These are phyloP conservation scores for Ogataea siamensis DNA, from an alignment of 805 yeast species.

Conservation along the genomic window DNA sequence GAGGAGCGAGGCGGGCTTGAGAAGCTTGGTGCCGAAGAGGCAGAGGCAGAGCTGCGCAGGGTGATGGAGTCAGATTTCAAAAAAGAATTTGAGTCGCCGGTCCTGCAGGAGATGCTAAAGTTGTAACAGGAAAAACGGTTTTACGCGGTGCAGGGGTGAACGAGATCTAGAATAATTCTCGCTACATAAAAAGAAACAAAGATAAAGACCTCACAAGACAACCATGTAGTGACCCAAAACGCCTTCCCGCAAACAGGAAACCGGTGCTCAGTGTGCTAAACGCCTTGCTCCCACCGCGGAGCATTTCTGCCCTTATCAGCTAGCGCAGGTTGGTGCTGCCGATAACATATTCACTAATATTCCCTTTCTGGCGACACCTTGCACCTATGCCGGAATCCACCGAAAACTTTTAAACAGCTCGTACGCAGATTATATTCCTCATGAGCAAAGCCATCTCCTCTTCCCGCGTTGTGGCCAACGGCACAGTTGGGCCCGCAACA, in stretches of 20 bases:
- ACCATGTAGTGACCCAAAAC: not conserved
- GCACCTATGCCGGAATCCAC: conserved; percentile 8
- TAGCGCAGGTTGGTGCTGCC: not conserved
- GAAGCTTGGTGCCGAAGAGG: conserved; percentile 41
- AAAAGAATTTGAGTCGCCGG: conserved; percentile 16
- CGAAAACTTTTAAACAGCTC: conserved; percentile 6
- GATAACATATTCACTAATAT: conserved; percentile 5
- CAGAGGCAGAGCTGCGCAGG: conserved; percentile 38
- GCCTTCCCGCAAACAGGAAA: not conserved
- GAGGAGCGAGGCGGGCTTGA: conserved; percentile 43
- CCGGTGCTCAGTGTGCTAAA: too few relatives aligned
- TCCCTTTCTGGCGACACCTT: conserved; percentile 8
- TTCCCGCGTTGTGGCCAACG: conserved; percentile 51
- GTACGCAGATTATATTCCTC: not conserved
- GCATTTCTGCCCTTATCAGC: not conserved
- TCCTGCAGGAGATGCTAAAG: conserved; percentile 25
- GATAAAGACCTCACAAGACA: conserved; percentile 5
- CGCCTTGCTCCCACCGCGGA: not conserved
- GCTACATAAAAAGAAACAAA: conserved; percentile 10
- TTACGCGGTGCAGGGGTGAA: conserved; percentile 6
- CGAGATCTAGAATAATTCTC: conserved; percentile 1
- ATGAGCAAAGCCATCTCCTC: conserved; percentile 69
- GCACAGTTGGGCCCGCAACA: conserved; percentile 54
- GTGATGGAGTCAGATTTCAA: conserved; percentile 32
- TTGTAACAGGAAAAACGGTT: conserved; percentile 12